These are phyloP conservation scores for Rhizophora apiculata DNA, from an alignment of 345 rosid species.

Conservation along the genomic window DNA sequence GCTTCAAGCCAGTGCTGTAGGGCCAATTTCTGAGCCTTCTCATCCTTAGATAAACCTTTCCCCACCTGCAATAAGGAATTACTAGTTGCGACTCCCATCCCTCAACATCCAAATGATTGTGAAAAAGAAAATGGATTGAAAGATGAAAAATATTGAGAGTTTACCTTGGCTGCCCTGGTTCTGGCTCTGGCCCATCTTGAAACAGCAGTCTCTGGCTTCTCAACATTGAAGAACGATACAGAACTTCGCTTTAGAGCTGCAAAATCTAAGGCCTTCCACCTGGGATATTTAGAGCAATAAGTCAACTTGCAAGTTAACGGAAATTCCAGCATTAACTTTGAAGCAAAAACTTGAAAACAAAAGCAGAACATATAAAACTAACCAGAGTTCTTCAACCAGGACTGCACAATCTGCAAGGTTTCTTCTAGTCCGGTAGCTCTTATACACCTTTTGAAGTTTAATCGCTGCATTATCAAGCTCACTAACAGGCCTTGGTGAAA, in stretches of 20 bases:
- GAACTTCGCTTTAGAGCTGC: constrained; percentile 63
- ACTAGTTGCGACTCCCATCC: background rate
- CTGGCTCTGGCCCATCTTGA: constrained; percentile 94
- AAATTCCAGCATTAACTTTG: background rate
- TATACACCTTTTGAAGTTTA: constrained; percentile 80
- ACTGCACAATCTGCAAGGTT: constrained; percentile 96
- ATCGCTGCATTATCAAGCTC: constrained; percentile 88
- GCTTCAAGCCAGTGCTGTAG: constrained; percentile 98
- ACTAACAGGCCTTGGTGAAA: constrained; percentile 64
- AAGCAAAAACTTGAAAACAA: background rate
- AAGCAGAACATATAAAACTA: constrained; percentile 4
- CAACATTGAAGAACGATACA: constrained; percentile 54
- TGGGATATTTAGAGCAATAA: constrained; percentile 18
- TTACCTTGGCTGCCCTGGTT: constrained; percentile 87
- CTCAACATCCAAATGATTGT: background rate
- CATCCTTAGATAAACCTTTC: constrained; percentile 80
- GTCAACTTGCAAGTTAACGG: background rate
- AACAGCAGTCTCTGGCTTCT: constrained; percentile 73
- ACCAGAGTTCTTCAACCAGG: constrained; percentile 84
- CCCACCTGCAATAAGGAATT: constrained; percentile 54
- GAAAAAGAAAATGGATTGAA: background rate
- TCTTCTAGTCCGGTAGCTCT: constrained; percentile 84
- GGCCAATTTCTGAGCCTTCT: constrained; percentile 84
- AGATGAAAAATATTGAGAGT: background rate
- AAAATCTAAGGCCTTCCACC: constrained; percentile 93